phyloP scores from a whole-genome alignment of 495 filamentous ascomycete species.

The Thermothielavioides terrestris region DNA sequence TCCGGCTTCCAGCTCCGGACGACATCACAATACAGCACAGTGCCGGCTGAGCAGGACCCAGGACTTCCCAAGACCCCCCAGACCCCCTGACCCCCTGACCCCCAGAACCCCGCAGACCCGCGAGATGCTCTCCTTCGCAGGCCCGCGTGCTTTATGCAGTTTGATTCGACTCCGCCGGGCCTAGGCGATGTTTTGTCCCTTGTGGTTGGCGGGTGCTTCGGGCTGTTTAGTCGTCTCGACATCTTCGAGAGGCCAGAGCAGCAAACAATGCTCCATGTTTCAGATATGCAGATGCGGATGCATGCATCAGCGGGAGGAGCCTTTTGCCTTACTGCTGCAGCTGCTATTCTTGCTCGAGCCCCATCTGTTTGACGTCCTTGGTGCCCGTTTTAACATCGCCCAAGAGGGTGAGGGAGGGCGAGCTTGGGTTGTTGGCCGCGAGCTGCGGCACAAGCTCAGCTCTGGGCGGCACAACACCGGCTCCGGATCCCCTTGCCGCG shows the following conservation, averaged over 20 bases:
- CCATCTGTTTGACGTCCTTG: not conserved
- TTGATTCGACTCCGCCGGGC: not conserved
- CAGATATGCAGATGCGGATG: not conserved
- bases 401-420: not conserved
- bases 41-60: not conserved
- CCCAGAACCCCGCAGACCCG: not conserved
- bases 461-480: not conserved
- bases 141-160: not conserved
- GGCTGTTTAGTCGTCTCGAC: no score
- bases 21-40: not conserved
- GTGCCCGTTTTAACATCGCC: not conserved
- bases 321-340: not conserved
- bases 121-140: not conserved
- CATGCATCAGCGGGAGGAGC: not conserved
- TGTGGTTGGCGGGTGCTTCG: not conserved
- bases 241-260: no score
- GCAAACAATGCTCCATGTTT: not conserved
- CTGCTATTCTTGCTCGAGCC: conserved; percentile 3
- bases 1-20: not conserved
- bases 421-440: no score
- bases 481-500: not conserved
- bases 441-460: not conserved
- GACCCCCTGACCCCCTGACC: no score
- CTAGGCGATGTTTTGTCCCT: not conserved
- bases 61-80: no score